These are phyloP conservation scores for Cryptomeria japonica DNA, from an alignment of 75 land plant species.

Conservation along the genomic window DNA sequence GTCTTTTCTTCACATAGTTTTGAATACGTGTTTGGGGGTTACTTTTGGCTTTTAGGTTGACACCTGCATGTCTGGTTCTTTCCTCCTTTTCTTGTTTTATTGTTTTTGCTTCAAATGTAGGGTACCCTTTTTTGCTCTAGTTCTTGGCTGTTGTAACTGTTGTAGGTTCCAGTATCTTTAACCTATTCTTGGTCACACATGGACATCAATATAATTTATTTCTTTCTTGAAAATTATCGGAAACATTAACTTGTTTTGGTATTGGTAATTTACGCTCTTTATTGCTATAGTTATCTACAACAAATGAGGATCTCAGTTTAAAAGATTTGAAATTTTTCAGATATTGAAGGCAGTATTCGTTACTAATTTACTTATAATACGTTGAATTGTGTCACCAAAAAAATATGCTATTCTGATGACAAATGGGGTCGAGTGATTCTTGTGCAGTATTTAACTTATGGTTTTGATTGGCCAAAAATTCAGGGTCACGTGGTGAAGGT, in stretches of 20 bases:
- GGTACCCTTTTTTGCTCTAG: too few relatives aligned
- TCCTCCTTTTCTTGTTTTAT: too few relatives aligned
- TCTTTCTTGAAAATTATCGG: not conserved
- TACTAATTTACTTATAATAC: not conserved
- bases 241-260: not conserved
- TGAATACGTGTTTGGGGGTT: too few relatives aligned
- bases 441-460: slow-evolving; percentile 1
- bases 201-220: too few relatives aligned
- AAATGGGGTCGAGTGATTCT: not conserved
- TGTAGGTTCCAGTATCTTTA: too few relatives aligned
- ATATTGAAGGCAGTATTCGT: not conserved
- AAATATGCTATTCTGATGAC: not conserved
- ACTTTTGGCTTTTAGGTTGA: too few relatives aligned
- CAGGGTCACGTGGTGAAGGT: slow-evolving; percentile 99
- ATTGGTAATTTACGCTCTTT: not conserved
- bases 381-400: not conserved
- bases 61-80: too few relatives aligned
- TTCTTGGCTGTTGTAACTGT: too few relatives aligned
- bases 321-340: not conserved
- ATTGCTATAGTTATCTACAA: not conserved
- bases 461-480: not conserved
- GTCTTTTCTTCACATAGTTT: too few relatives aligned
- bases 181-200: too few relatives aligned
- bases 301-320: not conserved
- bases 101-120: too few relatives aligned